These are phyloP conservation scores for Neotropicomus parvogracilis DNA, from an alignment of 1,284 basidiomycete species.

Conservation along the genomic window DNA sequence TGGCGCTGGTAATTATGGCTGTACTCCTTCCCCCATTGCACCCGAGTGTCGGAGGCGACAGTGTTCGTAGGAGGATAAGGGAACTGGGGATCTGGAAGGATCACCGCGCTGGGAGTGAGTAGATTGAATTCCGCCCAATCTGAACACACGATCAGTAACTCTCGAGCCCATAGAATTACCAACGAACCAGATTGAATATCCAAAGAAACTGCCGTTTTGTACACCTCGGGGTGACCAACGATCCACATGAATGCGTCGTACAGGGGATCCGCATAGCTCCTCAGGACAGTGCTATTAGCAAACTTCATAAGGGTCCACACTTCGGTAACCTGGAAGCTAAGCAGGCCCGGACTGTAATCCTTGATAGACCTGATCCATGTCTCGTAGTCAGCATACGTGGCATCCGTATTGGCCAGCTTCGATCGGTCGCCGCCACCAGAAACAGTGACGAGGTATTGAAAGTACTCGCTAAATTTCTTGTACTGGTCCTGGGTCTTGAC, in stretches of 20 bases:
- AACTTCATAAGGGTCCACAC: constrained; percentile 3
- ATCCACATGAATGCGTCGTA: constrained; percentile 3
- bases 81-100: background rate
- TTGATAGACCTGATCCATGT: background rate
- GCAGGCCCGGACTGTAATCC: background rate
- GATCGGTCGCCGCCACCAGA: constrained; percentile 1
- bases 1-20: background rate
- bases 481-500: background rate
- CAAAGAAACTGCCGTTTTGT: background rate
- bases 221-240: background rate
- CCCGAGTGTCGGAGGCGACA: background rate
- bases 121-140: constrained; percentile 5
- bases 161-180: background rate
- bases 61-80: background rate
- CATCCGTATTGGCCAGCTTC: background rate
- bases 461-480: background rate
- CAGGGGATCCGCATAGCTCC: background rate
- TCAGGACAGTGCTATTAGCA: background rate
- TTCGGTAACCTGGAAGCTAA: constrained; percentile 3
- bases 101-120: background rate
- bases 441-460: background rate
- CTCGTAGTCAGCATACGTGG: background rate
- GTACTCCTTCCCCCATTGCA: constrained; percentile 2
- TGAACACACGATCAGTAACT: background rate
- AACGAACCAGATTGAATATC: constrained; percentile 2